These are phyloP conservation scores for Coemansia biformis DNA, from an alignment of 192 early-diverging fungal species.

Conservation along the genomic window DNA sequence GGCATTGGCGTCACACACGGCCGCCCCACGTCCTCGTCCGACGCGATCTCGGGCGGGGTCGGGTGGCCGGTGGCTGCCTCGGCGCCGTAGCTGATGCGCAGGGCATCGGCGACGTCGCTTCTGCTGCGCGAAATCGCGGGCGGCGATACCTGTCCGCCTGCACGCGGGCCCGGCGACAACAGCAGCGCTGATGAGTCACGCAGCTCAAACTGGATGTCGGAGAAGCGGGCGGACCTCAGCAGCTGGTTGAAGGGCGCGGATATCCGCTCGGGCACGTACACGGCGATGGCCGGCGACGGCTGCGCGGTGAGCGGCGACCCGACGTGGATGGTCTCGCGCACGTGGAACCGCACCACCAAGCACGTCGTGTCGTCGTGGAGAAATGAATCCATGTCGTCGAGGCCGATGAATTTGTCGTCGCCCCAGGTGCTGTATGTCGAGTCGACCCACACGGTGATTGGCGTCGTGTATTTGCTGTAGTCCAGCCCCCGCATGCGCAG, in stretches of 20 bases:
- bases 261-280: conserved; percentile 45
- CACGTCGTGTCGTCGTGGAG: conserved; percentile 34
- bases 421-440: conserved; percentile 45
- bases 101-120: conserved; percentile 6
- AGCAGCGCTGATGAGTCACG: conserved; percentile 33
- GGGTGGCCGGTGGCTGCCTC: conserved; percentile 10
- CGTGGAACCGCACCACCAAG: conserved; percentile 43
- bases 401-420: conserved; percentile 39
- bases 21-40: conserved; percentile 6
- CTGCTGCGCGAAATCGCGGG: background rate
- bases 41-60: conserved; percentile 9
- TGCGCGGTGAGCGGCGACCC: conserved; percentile 15
- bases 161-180: conserved; percentile 33
- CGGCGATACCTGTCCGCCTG: background rate
- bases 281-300: conserved; percentile 38
- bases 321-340: conserved; percentile 36
- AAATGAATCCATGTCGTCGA: conserved; percentile 31
- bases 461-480: conserved; percentile 47
- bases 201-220: conserved; percentile 48
- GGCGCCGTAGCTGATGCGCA: conserved; percentile 20
- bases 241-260: conserved; percentile 47
- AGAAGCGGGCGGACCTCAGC: conserved; percentile 40
- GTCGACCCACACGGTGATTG: conserved; percentile 49
- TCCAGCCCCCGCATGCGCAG: conserved; percentile 28
- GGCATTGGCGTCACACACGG: conserved; percentile 45